These are phyloP conservation scores for Aspergillus clavatus DNA, from an alignment of 2,329 filamentous ascomycete genomes.

Conservation along the genomic window DNA sequence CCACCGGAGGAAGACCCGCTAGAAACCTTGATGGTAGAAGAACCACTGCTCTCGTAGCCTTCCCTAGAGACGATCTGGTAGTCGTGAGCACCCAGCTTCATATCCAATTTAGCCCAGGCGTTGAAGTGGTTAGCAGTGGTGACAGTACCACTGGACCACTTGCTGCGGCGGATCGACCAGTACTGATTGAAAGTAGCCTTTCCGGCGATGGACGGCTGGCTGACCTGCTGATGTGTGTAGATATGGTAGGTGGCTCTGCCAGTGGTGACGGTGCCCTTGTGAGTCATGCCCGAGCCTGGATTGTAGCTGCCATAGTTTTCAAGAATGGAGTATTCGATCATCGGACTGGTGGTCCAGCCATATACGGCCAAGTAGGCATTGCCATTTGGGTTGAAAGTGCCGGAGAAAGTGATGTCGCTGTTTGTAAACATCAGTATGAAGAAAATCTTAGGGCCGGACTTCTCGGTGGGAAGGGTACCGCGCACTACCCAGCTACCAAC, in stretches of 20 bases:
- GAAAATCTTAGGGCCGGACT: too few relatives aligned
- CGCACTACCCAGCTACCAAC: slow-evolving; percentile 51
- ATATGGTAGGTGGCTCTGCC: slow-evolving; percentile 40
- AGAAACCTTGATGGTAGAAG: slow-evolving; percentile 31
- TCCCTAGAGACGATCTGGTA: slow-evolving; percentile 42
- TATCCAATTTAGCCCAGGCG: slow-evolving; percentile 30
- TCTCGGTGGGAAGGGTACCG: too few relatives aligned
- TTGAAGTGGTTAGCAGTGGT: slow-evolving; percentile 36
- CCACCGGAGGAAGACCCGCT: not conserved
- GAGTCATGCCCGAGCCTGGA: slow-evolving; percentile 24
- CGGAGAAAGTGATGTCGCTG: slow-evolving; percentile 27
- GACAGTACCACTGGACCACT: slow-evolving; percentile 34
- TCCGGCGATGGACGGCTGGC: slow-evolving; percentile 39
- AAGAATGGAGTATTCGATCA: slow-evolving; percentile 39
- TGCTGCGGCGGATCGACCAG: slow-evolving; percentile 38
- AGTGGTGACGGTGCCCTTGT: slow-evolving; percentile 33
- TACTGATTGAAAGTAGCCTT: slow-evolving; percentile 43
- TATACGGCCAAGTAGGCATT: slow-evolving; percentile 37
- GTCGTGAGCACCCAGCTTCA: slow-evolving; percentile 30
- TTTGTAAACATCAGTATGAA: too few relatives aligned
- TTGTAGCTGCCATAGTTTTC: slow-evolving; percentile 34
- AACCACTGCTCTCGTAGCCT: slow-evolving; percentile 40
- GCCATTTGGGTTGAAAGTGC: slow-evolving; percentile 25
- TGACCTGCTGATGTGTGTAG: slow-evolving; percentile 32
- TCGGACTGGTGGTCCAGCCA: slow-evolving; percentile 38